Evolutionary conservation across 106 monocot genomes (phyloP).

Genomic region (Acorus calamus): DNA sequence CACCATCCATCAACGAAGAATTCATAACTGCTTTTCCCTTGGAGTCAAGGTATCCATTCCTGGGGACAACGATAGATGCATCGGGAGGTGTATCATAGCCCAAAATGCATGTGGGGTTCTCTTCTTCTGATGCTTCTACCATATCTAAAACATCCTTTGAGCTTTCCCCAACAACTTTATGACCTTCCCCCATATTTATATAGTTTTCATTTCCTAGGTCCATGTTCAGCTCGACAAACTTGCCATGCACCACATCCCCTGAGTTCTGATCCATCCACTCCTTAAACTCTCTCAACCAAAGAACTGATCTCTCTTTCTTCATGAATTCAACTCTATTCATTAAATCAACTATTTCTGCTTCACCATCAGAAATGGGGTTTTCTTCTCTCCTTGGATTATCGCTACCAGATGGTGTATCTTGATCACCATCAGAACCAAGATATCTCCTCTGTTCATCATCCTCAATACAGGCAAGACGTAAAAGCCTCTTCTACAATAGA

Average conservation of each 20-base stretch:
- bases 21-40: slow-evolving; percentile 13
- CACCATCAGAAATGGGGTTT: slow-evolving; percentile 40
- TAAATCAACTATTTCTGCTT: slow-evolving; percentile 45
- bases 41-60: slow-evolving; percentile 5
- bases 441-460: slow-evolving; percentile 46
- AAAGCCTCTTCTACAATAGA: slow-evolving; percentile 59
- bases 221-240: slow-evolving; percentile 3
- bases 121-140: slow-evolving; percentile 14
- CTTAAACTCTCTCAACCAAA: slow-evolving; percentile 83
- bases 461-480: slow-evolving; percentile 60
- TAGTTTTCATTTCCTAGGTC: slow-evolving; percentile 7
- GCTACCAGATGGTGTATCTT: slow-evolving; percentile 60
- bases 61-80: neutral
- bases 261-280: slow-evolving; percentile 66
- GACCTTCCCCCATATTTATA: slow-evolving; percentile 12
- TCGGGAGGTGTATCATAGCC: slow-evolving; percentile 23
- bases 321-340: slow-evolving; percentile 73
- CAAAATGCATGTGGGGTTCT: slow-evolving; percentile 18
- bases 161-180: slow-evolving; percentile 22
- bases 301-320: slow-evolving; percentile 76
- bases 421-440: slow-evolving; percentile 42
- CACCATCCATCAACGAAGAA: slow-evolving; percentile 4
- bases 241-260: slow-evolving; percentile 14
- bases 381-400: slow-evolving; percentile 55
- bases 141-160: slow-evolving; percentile 7